Conservation (phyloP, 768 basidiomycete genomes). For the Russula griseocarnosa region DNA sequence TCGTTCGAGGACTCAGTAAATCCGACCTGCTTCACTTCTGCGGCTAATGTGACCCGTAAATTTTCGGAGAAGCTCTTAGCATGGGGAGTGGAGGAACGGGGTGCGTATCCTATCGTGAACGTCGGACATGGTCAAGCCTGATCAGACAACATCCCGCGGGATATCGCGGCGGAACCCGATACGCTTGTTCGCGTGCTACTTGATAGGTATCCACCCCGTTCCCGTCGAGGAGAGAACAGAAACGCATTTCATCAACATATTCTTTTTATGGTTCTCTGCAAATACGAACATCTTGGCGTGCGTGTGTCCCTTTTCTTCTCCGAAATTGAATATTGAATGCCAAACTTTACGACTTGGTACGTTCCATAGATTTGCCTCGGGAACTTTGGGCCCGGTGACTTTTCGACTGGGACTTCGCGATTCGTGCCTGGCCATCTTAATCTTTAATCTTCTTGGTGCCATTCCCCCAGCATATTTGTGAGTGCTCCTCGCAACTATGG, state of each 20-base stretch:
- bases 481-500: constrained; percentile 20
- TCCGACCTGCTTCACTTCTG: background rate
- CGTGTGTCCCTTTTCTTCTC: constrained; percentile 1
- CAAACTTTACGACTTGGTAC: background rate
- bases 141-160: too few species aligned
- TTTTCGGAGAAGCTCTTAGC: background rate
- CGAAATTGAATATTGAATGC: too few species aligned
- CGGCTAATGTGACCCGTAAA: background rate
- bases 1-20: background rate
- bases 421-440: constrained; percentile 44
- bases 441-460: constrained; percentile 44
- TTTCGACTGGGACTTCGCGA: constrained; percentile 44
- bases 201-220: constrained; percentile 39
- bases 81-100: background rate
- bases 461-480: constrained; percentile 44
- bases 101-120: background rate
- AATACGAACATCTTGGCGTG: constrained; percentile 43
- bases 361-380: constrained; percentile 42
- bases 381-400: constrained; percentile 44
- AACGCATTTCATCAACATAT: constrained; percentile 40
- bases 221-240: constrained; percentile 35
- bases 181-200: background rate
- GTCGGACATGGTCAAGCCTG: too few species aligned
- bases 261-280: constrained; percentile 41
- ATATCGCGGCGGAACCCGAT: too few species aligned